Evolutionary conservation across 805 yeast species (phyloP).

Genomic region (Dipodascus geniculatus): DNA sequence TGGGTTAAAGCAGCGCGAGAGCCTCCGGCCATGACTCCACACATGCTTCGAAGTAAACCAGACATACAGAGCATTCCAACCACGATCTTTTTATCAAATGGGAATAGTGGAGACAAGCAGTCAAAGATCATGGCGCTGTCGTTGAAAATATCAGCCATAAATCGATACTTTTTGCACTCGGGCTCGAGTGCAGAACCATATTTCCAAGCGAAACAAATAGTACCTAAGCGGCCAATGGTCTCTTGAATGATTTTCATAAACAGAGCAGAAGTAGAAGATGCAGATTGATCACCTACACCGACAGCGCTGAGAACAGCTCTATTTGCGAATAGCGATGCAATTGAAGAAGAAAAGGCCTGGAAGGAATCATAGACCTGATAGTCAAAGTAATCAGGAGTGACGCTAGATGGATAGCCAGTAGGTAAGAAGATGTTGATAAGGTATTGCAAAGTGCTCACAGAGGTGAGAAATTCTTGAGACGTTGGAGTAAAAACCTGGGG

Average conservation of each 20-base stretch:
- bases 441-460: slow-evolving; percentile 11
- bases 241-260: slow-evolving; percentile 27
- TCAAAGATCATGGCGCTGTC: slow-evolving; percentile 26
- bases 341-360: slow-evolving; percentile 27
- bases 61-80: slow-evolving; percentile 22
- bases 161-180: slow-evolving; percentile 27
- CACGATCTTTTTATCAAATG: slow-evolving; percentile 11
- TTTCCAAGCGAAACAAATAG: slow-evolving; percentile 27
- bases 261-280: slow-evolving; percentile 27
- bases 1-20: slow-evolving; percentile 27
- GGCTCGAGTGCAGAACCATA: slow-evolving; percentile 25
- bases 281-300: slow-evolving; percentile 27
- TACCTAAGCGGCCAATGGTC: slow-evolving; percentile 26
- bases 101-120: slow-evolving; percentile 23
- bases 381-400: slow-evolving; percentile 22
- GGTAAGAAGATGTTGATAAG: slow-evolving; percentile 25
- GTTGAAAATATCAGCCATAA: slow-evolving; percentile 25
- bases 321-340: slow-evolving; percentile 25
- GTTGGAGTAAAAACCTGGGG: neutral
- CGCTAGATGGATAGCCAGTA: slow-evolving; percentile 27
- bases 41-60: slow-evolving; percentile 24
- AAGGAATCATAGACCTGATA: slow-evolving; percentile 28
- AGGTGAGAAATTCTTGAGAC: neutral
- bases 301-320: slow-evolving; percentile 26
- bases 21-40: slow-evolving; percentile 29